These are phyloP conservation scores for Secale cereale DNA, from an alignment of 176 grass and related monocot species.

Conservation along the genomic window DNA sequence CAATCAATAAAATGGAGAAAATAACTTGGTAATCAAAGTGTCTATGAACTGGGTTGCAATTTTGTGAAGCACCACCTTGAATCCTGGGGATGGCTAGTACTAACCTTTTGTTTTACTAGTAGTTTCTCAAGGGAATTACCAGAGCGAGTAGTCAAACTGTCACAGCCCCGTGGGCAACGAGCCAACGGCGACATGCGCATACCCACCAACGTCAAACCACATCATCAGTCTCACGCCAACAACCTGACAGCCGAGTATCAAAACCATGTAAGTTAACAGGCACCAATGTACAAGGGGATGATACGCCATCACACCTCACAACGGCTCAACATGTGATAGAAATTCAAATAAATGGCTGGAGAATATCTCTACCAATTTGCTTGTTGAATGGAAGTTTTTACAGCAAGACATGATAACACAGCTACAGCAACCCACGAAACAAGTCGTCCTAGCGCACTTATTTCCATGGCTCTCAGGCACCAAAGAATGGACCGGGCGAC, in stretches of 20 bases:
- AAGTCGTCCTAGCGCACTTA: conserved; percentile 26
- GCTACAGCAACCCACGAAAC: conserved; percentile 15
- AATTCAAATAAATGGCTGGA: background rate
- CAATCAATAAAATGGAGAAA: too few relatives aligned
- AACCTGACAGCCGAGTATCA: background rate
- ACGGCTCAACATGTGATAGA: background rate
- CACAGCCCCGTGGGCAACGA: background rate
- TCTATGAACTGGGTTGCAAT: too few relatives aligned
- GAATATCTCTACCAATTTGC: background rate
- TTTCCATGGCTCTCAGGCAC: conserved; percentile 29
- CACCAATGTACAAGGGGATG: background rate
- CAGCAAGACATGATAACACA: background rate
- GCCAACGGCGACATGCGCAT: background rate
- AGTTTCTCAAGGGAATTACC: too few relatives aligned
- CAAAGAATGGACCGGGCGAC: conserved; percentile 29
- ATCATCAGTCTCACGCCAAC: background rate
- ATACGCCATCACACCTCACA: background rate
- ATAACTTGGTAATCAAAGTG: too few relatives aligned
- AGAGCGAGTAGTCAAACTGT: too few relatives aligned
- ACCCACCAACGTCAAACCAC: too few relatives aligned
- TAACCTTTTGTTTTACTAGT: too few relatives aligned
- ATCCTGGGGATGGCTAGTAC: too few relatives aligned
- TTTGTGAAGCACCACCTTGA: too few relatives aligned
- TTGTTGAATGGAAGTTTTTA: conserved; percentile 20
- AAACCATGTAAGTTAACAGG: background rate